Percentiles rank a stretch among this genome's conserved stretches.
These are phyloP conservation scores for Lentinus brumalis DNA, from an alignment of 768 basidiomycete species.

Conservation along the genomic window DNA sequence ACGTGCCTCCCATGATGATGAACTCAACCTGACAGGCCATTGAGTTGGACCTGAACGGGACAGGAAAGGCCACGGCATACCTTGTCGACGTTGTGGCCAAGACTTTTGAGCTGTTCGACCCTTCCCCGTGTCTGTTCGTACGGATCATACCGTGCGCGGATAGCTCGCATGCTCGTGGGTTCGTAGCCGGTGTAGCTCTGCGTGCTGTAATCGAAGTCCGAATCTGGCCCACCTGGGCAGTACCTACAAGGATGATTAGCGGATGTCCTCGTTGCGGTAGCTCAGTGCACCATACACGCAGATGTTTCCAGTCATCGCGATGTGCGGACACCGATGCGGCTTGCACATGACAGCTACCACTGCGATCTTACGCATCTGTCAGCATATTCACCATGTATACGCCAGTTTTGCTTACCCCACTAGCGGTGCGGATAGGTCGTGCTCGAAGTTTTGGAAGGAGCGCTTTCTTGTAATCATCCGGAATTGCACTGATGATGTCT, in stretches of 20 bases:
- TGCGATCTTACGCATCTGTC: conserved; percentile 65
- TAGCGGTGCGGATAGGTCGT: conserved; percentile 93
- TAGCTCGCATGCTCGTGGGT: conserved; percentile 98
- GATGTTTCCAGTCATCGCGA: conserved; percentile 99
- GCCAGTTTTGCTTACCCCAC: conserved; percentile 67
- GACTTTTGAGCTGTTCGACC: conserved; percentile 90
- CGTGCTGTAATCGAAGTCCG: conserved; percentile 99
- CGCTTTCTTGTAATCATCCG: conserved; percentile 94
- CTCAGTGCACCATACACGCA: conserved; percentile 72
- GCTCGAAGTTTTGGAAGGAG: conserved; percentile 88
- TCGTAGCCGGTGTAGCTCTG: conserved; percentile 95
- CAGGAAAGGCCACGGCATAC: conserved; percentile 40
- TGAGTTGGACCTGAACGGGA: not conserved
- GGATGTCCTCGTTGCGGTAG: not conserved
- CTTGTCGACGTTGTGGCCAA: conserved; percentile 99
- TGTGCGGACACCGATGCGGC: conserved; percentile 98
- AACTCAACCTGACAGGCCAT: conserved; percentile 68
- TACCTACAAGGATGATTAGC: conserved; percentile 53
- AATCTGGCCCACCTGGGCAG: conserved; percentile 98
- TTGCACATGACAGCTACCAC: conserved; percentile 99
- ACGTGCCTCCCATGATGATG: conserved; percentile 98
- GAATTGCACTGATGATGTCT: conserved; percentile 97
- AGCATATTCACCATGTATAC: conserved; percentile 1
- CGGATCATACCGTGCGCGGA: conserved; percentile 93
- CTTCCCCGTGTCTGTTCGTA: conserved; percentile 96